Conservation (phyloP, 2,329 filamentous ascomycete genomes). For the Penicillium vulpinum region DNA sequence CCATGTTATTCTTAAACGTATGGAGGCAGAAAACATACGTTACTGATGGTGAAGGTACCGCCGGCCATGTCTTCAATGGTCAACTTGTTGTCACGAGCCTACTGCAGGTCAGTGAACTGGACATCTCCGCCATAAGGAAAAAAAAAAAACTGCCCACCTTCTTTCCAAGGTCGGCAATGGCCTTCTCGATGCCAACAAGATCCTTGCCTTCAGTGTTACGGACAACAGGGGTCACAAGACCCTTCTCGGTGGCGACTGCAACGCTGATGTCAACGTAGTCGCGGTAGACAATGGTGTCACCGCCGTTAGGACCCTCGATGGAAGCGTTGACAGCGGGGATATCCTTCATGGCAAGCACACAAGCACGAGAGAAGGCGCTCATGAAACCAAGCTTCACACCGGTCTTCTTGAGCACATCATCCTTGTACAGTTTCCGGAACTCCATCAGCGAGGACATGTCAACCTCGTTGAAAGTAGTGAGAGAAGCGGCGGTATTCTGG, state of each 20-base stretch:
- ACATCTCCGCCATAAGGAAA: neutral
- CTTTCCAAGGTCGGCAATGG: slow-evolving; percentile 91
- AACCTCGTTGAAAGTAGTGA: slow-evolving; percentile 98
- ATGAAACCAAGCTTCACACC: slow-evolving; percentile 99
- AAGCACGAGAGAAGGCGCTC: slow-evolving; percentile 92
- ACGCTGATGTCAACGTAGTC: slow-evolving; percentile 98
- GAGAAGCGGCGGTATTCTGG: slow-evolving; percentile 93
- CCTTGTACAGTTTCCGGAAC: slow-evolving; percentile 96
- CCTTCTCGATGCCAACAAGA: slow-evolving; percentile 82
- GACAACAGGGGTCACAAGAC: slow-evolving; percentile 92
- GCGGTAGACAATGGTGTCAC: slow-evolving; percentile 96
- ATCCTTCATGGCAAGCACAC: slow-evolving; percentile 88
- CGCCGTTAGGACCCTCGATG: slow-evolving; percentile 91
- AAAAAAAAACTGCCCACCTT: slow-evolving; percentile 61
- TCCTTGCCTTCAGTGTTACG: slow-evolving; percentile 89
- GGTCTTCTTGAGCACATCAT: slow-evolving; percentile 91
- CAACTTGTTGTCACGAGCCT: slow-evolving; percentile 93
- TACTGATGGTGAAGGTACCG: slow-evolving; percentile 97
- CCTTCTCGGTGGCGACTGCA: slow-evolving; percentile 95
- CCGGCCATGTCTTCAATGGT: slow-evolving; percentile 99
- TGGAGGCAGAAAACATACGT: slow-evolving; percentile 50
- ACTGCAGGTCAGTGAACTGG: slow-evolving; percentile 12
- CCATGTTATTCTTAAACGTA: neutral
- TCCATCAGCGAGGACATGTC: slow-evolving; percentile 99
- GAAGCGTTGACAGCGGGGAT: slow-evolving; percentile 94